These are phyloP conservation scores for Paecilomyces fulvus DNA, from an alignment of 2,329 filamentous ascomycete species.

Conservation along the genomic window DNA sequence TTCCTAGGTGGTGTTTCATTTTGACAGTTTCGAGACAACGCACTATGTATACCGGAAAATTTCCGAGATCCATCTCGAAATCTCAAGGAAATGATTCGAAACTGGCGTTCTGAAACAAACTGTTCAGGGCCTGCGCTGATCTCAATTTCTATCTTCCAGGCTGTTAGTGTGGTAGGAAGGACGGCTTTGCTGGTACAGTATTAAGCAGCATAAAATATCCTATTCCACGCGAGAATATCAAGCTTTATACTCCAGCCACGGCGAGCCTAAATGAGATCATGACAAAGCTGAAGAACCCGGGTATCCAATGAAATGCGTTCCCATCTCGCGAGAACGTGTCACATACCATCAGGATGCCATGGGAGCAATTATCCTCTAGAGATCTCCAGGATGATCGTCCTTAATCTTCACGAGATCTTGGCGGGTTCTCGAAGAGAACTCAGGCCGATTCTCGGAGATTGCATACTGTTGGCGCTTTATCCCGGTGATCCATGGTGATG, in stretches of 20 bases:
- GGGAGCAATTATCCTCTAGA: too few relatives aligned
- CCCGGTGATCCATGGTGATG: too few relatives aligned
- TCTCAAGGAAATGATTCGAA: neutral
- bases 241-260: constrained; percentile 61
- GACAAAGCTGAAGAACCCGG: constrained; percentile 47
- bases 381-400: too few relatives aligned
- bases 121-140: constrained; percentile 73
- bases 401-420: too few relatives aligned
- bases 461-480: too few relatives aligned
- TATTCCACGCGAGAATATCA: constrained; percentile 88
- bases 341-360: too few relatives aligned
- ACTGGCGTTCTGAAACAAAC: constrained; percentile 75
- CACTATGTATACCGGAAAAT: too few relatives aligned
- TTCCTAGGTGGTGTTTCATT: too few relatives aligned
- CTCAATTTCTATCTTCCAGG: constrained; percentile 78
- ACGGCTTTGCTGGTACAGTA: constrained; percentile 47
- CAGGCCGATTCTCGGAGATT: too few relatives aligned
- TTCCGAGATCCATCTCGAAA: neutral
- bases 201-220: constrained; percentile 76
- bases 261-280: constrained; percentile 68
- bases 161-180: constrained; percentile 63
- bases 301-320: neutral
- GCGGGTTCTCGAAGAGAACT: too few relatives aligned
- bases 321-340: too few relatives aligned
- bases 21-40: too few relatives aligned